These are phyloP conservation scores for Kwoniella sp. DNA, from an alignment of 768 basidiomycete species.

Conservation along the genomic window DNA sequence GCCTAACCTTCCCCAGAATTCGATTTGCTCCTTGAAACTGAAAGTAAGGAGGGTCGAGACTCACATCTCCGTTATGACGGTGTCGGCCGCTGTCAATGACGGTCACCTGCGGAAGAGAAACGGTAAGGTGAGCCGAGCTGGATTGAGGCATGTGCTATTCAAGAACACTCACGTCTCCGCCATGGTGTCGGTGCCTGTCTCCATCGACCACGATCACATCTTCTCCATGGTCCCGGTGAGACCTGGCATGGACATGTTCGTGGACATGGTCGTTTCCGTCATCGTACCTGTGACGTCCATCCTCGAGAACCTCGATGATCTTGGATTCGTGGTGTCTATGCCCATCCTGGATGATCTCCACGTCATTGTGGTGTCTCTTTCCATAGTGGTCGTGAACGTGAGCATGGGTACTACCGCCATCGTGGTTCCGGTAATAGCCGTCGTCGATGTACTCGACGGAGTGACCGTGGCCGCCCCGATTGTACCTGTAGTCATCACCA, in stretches of 20 bases:
- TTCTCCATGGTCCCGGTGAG: slow-evolving; percentile 1
- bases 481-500: slow-evolving; percentile 17
- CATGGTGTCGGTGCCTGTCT: slow-evolving; percentile 12
- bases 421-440: slow-evolving; percentile 1
- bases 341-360: slow-evolving; percentile 3
- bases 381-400: slow-evolving; percentile 2
- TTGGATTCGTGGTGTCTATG: background rate
- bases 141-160: background rate
- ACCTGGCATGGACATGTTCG: slow-evolving; percentile 15
- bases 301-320: background rate
- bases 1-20: background rate
- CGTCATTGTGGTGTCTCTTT: slow-evolving; percentile 2
- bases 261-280: slow-evolving; percentile 7
- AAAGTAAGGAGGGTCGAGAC: background rate
- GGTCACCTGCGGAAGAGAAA: background rate
- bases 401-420: background rate
- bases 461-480: slow-evolving; percentile 6
- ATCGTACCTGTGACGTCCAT: background rate
- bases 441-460: slow-evolving; percentile 5
- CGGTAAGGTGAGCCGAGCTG: background rate
- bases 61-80: background rate
- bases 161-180: slow-evolving; percentile 21
- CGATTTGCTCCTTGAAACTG: too few relatives aligned
- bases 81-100: background rate
- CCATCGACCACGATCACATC: slow-evolving; percentile 10